phyloP scores from a whole-genome alignment of 768 basidiomycete genomes.

The Krasilnikovozyma curviuscula region DNA sequence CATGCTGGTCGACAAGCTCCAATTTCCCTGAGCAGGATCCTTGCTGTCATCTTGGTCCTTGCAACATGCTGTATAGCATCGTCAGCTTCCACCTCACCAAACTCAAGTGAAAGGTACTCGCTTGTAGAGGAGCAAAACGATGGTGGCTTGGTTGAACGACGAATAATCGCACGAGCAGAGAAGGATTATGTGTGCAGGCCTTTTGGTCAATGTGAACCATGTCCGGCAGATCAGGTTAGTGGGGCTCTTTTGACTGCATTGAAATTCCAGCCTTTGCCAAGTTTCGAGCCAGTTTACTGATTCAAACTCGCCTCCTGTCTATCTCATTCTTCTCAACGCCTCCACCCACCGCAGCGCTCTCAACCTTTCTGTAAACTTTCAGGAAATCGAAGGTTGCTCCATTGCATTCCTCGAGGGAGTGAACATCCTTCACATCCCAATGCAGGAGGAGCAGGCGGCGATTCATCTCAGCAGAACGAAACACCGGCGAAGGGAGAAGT shows the following conservation, averaged over 20 bases:
- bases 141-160: too few relatives aligned
- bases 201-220: constrained; percentile 32
- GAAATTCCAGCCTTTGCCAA: not conserved
- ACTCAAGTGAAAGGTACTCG: too few relatives aligned
- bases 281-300: not conserved
- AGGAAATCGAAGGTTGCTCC: constrained; percentile 74
- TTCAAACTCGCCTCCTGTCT: not conserved
- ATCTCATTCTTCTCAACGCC: too few relatives aligned
- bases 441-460: not conserved
- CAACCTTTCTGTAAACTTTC: constrained; percentile 82
- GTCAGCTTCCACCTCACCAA: too few relatives aligned
- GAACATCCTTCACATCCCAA: not conserved
- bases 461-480: constrained; percentile 2
- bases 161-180: too few relatives aligned
- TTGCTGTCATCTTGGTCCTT: too few relatives aligned
- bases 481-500: constrained; percentile 30
- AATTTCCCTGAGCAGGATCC: too few relatives aligned
- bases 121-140: too few relatives aligned
- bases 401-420: constrained; percentile 34
- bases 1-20: too few relatives aligned
- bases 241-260: not conserved
- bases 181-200: constrained; percentile 22
- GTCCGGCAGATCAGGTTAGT: constrained; percentile 30
- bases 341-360: not conserved
- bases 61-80: too few relatives aligned